These are phyloP conservation scores for Fusarium sp. DNA, from an alignment of 2,329 filamentous ascomycete species.

Conservation along the genomic window DNA sequence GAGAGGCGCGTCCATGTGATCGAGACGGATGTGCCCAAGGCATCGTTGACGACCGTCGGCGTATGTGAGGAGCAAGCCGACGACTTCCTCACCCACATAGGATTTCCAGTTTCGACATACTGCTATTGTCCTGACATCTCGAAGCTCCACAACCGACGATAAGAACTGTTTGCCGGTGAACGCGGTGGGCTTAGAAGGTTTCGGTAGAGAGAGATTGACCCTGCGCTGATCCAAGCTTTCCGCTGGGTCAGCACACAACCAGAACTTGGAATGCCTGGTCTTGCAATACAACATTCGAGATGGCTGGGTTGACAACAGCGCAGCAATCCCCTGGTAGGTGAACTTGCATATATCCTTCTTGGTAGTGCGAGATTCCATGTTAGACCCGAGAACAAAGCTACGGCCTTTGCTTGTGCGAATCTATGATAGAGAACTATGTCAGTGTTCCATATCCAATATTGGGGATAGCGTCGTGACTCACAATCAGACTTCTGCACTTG, in stretches of 20 bases:
- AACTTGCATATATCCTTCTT: neutral
- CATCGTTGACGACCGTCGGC: neutral
- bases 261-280: neutral
- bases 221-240: fast-evolving
- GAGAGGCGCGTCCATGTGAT: neutral
- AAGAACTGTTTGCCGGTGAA: fast-evolving
- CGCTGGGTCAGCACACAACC: neutral
- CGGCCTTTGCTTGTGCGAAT: neutral
- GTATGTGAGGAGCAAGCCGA: neutral
- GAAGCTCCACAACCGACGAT: neutral
- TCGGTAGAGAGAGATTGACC: too few species aligned
- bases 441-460: neutral
- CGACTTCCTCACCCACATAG: fast-evolving
- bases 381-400: neutral
- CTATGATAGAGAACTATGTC: neutral
- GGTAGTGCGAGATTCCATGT: neutral
- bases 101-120: neutral
- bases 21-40: neutral
- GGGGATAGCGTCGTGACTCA: fast-evolving
- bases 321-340: neutral
- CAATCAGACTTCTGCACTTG: neutral
- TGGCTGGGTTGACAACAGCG: neutral
- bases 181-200: neutral
- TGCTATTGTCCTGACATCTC: fast-evolving
- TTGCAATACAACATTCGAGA: neutral